Percentiles rank a stretch among this genome's conserved stretches.
phyloP scores from a whole-genome alignment of 1,284 basidiomycete genomes.

The Pyrrhoderma lamaoense region DNA sequence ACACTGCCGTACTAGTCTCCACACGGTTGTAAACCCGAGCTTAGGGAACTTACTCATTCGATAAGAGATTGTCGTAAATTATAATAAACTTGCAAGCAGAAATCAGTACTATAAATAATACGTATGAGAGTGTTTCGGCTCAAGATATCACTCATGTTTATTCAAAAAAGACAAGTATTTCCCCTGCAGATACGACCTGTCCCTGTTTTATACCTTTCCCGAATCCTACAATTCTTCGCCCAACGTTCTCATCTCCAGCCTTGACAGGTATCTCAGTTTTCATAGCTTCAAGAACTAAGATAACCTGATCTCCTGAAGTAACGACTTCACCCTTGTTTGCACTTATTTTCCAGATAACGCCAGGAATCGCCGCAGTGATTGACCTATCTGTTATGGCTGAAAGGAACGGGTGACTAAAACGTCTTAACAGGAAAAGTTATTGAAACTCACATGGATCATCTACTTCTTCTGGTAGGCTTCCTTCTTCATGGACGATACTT shows the following conservation, averaged over 20 bases:
- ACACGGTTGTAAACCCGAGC: too few species aligned
- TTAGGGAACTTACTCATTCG: too few species aligned
- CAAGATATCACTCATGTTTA: too few species aligned
- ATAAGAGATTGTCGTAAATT: too few species aligned
- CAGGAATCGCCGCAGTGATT: slow-evolving; percentile 41
- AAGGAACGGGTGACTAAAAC: neutral
- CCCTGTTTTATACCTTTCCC: slow-evolving; percentile 38
- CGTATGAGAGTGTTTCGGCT: too few species aligned
- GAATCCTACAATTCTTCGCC: slow-evolving; percentile 35
- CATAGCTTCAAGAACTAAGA: slow-evolving; percentile 65
- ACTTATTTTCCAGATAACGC: slow-evolving; percentile 52
- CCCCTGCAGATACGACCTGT: slow-evolving; percentile 36
- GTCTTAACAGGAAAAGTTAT: neutral
- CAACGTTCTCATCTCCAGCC: slow-evolving; percentile 40
- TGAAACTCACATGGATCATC: neutral
- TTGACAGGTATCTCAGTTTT: slow-evolving; percentile 56
- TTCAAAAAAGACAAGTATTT: slow-evolving; percentile 34
- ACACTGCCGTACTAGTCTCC: too few species aligned
- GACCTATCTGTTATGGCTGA: slow-evolving; percentile 15
- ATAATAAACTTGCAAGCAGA: too few species aligned
- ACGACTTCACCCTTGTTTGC: slow-evolving; percentile 39
- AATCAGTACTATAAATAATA: too few species aligned
- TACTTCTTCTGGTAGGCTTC: neutral
- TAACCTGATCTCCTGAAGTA: slow-evolving; percentile 37
- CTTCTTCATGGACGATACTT: slow-evolving; percentile 9